Base-by-base conservation (phyloP, 2,329 filamentous ascomycete species). In the Aspergillus arachidicola region DNA sequence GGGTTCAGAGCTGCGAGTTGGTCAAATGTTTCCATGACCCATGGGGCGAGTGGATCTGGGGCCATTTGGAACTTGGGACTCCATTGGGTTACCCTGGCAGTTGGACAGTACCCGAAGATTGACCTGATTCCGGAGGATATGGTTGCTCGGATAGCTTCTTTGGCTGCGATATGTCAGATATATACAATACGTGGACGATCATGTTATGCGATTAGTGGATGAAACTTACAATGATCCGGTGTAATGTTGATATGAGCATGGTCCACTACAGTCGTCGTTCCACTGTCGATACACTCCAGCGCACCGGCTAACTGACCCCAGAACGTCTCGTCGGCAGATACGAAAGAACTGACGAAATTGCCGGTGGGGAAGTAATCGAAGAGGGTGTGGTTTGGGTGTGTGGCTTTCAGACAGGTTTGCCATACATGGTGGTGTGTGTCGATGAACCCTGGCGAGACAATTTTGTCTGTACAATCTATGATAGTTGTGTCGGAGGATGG, bases 351-450 rank as follows among this genome's bases (percentile, higher is more conserved):
- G 19, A 21, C 14, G 48, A 38, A 14, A 26, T 32, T 60, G 66
- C 64, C 69, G 41, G 43, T 66, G 1, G 62, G 59, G 16, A 68
- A 30, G 34, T 83, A 84, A 28, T 83, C 75, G 4, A 82, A 41
- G n/a, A 84, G 66, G 2, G 74, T 69, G 3, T 83, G 66, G 63
- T 82, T 69, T 0, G 73, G 74, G 72, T 78, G 76, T 19, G 75
- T 68, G 2, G 76, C 76, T 61, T 78, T 79, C 16, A 80, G 68
- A 60, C 78, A 73, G 0, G 77, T 79, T 66, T 83, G 80, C 81
- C 81, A 84, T 9, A 81, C 67, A 69, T 84, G 82, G 51, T 79
- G 69, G 54, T 78, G 74, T 9, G 75, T 78, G 56, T 77, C 72
- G 43, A 78, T 70, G 59, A 75, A 78, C 0, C 76, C 75, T 4